Evolutionary conservation across 805 yeast genomes (phyloP).

Genomic region (Yarrowia alimentaria): DNA sequence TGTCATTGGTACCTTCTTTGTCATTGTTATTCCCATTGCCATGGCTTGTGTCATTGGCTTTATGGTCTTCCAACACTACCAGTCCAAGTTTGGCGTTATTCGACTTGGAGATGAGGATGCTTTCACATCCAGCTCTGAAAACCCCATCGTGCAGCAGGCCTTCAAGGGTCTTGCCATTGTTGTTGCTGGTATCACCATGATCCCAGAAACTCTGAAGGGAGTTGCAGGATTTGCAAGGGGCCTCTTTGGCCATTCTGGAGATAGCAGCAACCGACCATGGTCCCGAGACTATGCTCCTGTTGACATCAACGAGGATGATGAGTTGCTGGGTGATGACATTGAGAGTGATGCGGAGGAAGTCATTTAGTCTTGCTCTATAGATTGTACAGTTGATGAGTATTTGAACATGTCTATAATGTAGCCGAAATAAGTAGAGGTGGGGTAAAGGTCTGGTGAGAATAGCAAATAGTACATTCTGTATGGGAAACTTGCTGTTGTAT

Average conservation of each 20-base stretch:
- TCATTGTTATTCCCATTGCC: conserved; percentile 58
- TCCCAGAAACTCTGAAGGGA: conserved; percentile 31
- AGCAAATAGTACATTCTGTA: too few species aligned
- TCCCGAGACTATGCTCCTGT: conserved; percentile 35
- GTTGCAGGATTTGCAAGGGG: conserved; percentile 4
- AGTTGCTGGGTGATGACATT: conserved; percentile 36
- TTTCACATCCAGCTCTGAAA: conserved; percentile 27
- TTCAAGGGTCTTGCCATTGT: conserved; percentile 39
- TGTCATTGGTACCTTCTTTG: conserved; percentile 44
- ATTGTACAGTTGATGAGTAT: conserved; percentile 4
- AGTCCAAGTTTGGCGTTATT: conserved; percentile 81
- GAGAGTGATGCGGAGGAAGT: conserved; percentile 34
- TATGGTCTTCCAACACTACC: conserved; percentile 78
- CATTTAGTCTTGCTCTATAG: conserved; percentile 29
- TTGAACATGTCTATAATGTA: too few species aligned
- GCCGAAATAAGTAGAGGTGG: too few species aligned
- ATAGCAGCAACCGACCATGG: conserved; percentile 16
- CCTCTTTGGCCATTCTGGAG: conserved; percentile 14
- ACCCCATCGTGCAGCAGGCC: conserved; percentile 32
- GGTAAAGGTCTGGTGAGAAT: too few species aligned
- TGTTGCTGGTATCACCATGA: conserved; percentile 33
- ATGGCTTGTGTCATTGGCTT: conserved; percentile 55
- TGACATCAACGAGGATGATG: conserved; percentile 40
- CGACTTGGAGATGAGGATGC: conserved; percentile 65
- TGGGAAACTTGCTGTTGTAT: too few species aligned